These are phyloP conservation scores for Vigna trinervia DNA, from an alignment of 306 rosid genomes.

Conservation along the genomic window DNA sequence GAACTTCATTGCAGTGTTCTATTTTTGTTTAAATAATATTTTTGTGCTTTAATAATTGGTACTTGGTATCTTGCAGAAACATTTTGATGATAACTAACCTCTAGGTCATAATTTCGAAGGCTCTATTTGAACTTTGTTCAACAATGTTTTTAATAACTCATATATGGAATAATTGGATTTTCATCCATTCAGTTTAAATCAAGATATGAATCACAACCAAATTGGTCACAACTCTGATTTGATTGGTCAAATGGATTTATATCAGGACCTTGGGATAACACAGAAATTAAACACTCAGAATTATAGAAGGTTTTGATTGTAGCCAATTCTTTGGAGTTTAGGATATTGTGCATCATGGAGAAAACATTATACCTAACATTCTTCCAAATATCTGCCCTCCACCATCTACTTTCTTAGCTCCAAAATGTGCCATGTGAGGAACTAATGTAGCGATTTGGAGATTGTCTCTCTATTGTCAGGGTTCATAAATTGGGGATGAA, in stretches of 20 bases:
- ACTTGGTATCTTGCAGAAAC: conserved; percentile 63
- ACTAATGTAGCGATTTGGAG: conserved; percentile 22
- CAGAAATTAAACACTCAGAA: conserved; percentile 43
- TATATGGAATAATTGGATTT: conserved; percentile 61
- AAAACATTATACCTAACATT: conserved; percentile 60
- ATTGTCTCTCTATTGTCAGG: too few species aligned
- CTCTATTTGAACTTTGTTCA: conserved; percentile 58
- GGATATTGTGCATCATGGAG: conserved; percentile 47
- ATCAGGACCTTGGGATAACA: conserved; percentile 38
- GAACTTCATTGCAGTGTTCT: conserved; percentile 39
- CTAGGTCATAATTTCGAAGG: conserved; percentile 60
- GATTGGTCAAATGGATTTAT: conserved; percentile 42
- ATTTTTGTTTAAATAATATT: too few species aligned
- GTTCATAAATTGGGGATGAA: too few species aligned
- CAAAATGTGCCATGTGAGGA: conserved; percentile 68
- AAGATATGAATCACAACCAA: conserved; percentile 55
- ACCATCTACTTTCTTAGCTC: conserved; percentile 26
- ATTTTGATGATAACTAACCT: conserved; percentile 54
- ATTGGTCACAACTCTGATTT: conserved; percentile 42
- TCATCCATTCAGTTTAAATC: conserved; percentile 57
- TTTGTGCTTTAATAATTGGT: conserved; percentile 21
- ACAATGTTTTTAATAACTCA: conserved; percentile 55
- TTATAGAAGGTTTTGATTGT: conserved; percentile 54
- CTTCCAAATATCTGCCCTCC: conserved; percentile 87
- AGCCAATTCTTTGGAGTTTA: conserved; percentile 39